Conservation (phyloP, 441 rosid genomes). For the Viola pubescens region DNA sequence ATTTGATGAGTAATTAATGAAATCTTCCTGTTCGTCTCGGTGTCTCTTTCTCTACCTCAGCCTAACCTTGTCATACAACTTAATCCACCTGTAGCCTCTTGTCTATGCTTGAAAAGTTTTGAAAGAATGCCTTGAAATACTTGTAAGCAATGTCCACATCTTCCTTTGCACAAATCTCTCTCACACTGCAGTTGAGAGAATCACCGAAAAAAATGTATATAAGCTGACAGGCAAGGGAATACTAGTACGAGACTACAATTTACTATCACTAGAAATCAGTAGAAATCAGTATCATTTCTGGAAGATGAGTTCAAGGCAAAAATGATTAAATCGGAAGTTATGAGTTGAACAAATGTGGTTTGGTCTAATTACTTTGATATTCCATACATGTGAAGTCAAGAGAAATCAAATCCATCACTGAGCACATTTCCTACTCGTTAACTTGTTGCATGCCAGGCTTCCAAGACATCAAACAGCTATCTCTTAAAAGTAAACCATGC, state of each 20-base stretch:
- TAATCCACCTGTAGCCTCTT: conserved; percentile 56
- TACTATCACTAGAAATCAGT: too few relatives aligned
- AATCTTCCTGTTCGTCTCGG: not conserved
- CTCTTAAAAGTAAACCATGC: too few relatives aligned
- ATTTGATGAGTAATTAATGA: not conserved
- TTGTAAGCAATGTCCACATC: conserved; percentile 76
- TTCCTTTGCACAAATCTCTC: conserved; percentile 81
- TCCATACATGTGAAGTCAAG: too few relatives aligned
- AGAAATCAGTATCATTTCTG: too few relatives aligned
- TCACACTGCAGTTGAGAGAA: conserved; percentile 49
- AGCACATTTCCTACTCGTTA: too few relatives aligned
- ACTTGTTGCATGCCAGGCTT: too few relatives aligned
- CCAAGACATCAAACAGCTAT: too few relatives aligned
- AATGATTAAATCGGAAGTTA: too few relatives aligned
- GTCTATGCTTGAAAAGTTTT: conserved; percentile 63
- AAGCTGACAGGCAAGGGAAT: not conserved
- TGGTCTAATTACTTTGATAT: too few relatives aligned
- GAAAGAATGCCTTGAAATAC: conserved; percentile 88
- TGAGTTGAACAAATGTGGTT: too few relatives aligned
- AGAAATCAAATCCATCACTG: too few relatives aligned
- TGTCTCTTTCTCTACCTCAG: not conserved
- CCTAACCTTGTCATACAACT: not conserved
- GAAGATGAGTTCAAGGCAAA: too few relatives aligned
- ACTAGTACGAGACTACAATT: not conserved
- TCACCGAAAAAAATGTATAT: not conserved